Evolutionary conservation across 306 rosid genomes (phyloP).

Genomic region (Canavalia gladiata): DNA sequence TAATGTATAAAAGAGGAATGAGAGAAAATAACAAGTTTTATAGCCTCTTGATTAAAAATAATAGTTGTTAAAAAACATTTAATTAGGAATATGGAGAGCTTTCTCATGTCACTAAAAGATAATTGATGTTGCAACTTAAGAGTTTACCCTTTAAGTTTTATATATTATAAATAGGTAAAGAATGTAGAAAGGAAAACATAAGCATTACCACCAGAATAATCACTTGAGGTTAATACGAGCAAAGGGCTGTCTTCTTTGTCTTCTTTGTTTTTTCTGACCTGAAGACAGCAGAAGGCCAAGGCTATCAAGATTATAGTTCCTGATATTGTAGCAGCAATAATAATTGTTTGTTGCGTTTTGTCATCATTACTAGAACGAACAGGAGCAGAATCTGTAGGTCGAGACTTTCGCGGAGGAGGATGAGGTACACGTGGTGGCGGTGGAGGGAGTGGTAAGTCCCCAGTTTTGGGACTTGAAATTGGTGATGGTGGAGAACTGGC

Average conservation of each 20-base stretch:
- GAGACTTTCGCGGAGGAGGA: neutral
- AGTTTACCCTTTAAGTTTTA: neutral
- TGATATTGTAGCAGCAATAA: constrained; percentile 45
- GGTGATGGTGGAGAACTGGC: constrained; percentile 26
- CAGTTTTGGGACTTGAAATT: neutral
- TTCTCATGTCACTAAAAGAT: too few species aligned
- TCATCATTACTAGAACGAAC: constrained; percentile 17
- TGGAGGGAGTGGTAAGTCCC: constrained; percentile 31
- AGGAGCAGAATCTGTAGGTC: neutral
- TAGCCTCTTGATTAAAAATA: neutral
- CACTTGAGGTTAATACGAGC: constrained; percentile 55
- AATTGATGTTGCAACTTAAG: neutral
- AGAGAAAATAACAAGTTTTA: neutral
- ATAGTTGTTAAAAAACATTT: neutral
- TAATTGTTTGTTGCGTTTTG: neutral
- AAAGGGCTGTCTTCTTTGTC: constrained; percentile 66
- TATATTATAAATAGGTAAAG: neutral
- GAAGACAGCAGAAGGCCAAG: constrained; percentile 56
- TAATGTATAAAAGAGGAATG: neutral
- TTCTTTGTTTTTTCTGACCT: constrained; percentile 21
- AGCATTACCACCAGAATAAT: constrained; percentile 64
- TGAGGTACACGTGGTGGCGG: constrained; percentile 15
- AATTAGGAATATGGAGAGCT: neutral
- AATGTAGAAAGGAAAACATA: constrained; percentile 27
- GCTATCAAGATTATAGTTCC: constrained; percentile 48